These are phyloP conservation scores for Phyllosticta citriasiana DNA, from an alignment of 2,329 filamentous ascomycete species.

Conservation along the genomic window DNA sequence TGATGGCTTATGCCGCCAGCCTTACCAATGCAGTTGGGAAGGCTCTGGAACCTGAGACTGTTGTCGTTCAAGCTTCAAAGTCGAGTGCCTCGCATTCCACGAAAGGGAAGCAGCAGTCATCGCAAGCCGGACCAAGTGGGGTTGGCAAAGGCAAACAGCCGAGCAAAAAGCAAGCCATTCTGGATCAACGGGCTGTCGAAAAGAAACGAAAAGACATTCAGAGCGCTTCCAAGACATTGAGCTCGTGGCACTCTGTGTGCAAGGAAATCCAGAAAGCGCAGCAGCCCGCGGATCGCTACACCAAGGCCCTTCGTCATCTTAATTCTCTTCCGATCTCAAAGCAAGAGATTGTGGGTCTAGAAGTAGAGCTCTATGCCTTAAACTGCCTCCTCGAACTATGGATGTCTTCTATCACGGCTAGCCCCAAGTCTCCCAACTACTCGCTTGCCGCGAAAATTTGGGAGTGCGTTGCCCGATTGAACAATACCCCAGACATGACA, in stretches of 20 bases:
- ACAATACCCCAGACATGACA: conserved; percentile 29
- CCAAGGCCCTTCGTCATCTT: conserved; percentile 41
- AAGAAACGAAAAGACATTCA: conserved; percentile 34
- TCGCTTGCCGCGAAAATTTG: conserved; percentile 39
- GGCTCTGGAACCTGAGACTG: conserved; percentile 52
- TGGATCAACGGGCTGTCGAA: conserved; percentile 32
- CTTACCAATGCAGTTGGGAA: conserved; percentile 56
- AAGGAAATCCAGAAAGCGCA: conserved; percentile 36
- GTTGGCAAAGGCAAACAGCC: conserved; percentile 2
- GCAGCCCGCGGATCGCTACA: conserved; percentile 36
- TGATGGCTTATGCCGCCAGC: conserved; percentile 58
- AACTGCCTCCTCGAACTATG: conserved; percentile 41
- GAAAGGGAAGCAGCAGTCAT: conserved; percentile 1
- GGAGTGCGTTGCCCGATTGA: conserved; percentile 32
- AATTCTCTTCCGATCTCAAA: conserved; percentile 30
- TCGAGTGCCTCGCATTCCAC: conserved; percentile 1
- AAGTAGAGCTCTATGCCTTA: conserved; percentile 41
- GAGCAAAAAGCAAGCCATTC: conserved; percentile 31
- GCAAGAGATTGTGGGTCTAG: conserved; percentile 31
- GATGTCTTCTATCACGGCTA: conserved; percentile 19
- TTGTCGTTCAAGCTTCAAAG: conserved; percentile 37
- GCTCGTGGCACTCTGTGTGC: conserved; percentile 37
- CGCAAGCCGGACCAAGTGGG: neutral
- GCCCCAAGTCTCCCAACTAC: conserved; percentile 24
- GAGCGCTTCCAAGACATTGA: conserved; percentile 29